Base-by-base conservation (phyloP, 805 yeast species). In the Lipomyces japonicus region DNA sequence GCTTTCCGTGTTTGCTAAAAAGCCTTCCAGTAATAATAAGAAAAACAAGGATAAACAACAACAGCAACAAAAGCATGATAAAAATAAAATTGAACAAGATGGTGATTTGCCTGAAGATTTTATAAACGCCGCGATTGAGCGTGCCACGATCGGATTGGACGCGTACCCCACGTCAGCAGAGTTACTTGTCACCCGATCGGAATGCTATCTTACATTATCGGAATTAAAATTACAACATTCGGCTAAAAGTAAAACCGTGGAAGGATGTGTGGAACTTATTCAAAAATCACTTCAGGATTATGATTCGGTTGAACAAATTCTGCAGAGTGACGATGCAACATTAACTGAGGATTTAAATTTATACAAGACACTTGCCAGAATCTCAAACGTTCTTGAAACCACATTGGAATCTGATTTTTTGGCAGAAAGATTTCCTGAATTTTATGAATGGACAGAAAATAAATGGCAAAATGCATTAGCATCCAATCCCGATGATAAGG, bases 111-210 rank as follows among this genome's bases (percentile, higher is more conserved):
- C 83, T 6, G 65, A 68, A 9, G 84, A 79, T 42, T 86, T 73
- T 64, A 80, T 86, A 46, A 77, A 77, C 10, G 86, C 84, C 35
- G 84, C 95, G 1, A 53, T 84, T 21, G 96, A 87, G 52, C 76
- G 95, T 57, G 71, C 79, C 24, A 75, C 75, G 4, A 60, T 71
- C 12, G 95, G 95, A 0, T 67, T 79, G 38, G 76, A 72, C 9
- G 64, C 69, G 41, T 74, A 69, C 54, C 75, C 80, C 0, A 71
- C 75, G 1, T 72, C 79, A 5, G 59, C 69, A 6, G 71, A 75
- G 12, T 65, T 83, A 51, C 63, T 69, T 22, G 74, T 84, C 49
- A 77, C 84, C 3, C 75, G 75, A 50, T 71, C 83, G 32, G 76
- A 78, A 58, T 74, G 59, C 16, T 44, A 44, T 28, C n/a, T 61